Percentiles rank a stretch among this genome's conserved stretches.
These are phyloP conservation scores for Pythium aphanidermatum DNA, from an alignment of 352 stramenopile genomes.

Conservation along the genomic window DNA sequence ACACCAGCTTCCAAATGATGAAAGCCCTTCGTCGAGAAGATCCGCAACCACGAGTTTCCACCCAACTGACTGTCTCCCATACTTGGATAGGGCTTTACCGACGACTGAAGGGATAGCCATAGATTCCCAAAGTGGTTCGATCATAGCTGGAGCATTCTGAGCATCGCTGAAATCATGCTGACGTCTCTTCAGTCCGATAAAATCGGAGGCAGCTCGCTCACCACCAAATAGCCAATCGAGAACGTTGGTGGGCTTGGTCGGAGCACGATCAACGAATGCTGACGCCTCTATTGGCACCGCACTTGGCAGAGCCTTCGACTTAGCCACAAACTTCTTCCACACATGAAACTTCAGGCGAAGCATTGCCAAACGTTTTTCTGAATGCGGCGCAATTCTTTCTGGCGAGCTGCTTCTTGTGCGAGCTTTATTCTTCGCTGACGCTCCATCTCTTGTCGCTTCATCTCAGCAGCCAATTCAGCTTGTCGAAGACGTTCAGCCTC, in stretches of 20 bases:
- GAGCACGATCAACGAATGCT: constrained; percentile 9
- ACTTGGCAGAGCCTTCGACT: constrained; percentile 30
- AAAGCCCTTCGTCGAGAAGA: constrained; percentile 40
- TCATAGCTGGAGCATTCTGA: not conserved
- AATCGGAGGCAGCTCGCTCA: constrained; percentile 10
- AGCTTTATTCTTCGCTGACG: constrained; percentile 40
- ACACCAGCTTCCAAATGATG: constrained; percentile 71
- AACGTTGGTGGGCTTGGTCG: constrained; percentile 3
- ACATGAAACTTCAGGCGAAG: constrained; percentile 49
- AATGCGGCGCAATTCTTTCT: constrained; percentile 23
- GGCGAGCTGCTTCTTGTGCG: constrained; percentile 37
- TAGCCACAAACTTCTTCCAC: constrained; percentile 64
- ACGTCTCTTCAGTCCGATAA: constrained; percentile 16
- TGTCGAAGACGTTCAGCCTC: constrained; percentile 33
- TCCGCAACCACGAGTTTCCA: constrained; percentile 81
- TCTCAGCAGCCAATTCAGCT: constrained; percentile 33
- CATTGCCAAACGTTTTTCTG: constrained; percentile 44
- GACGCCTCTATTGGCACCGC: constrained; percentile 34
- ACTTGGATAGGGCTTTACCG: not conserved
- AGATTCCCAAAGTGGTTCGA: constrained; percentile 12
- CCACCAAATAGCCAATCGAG: constrained; percentile 22
- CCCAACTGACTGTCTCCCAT: constrained; percentile 7
- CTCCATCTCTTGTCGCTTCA: constrained; percentile 33
- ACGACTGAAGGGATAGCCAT: constrained; percentile 35
- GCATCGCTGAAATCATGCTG: not conserved